phyloP scores from a whole-genome alignment of 495 filamentous ascomycete species.

The Neurospora discreta region DNA sequence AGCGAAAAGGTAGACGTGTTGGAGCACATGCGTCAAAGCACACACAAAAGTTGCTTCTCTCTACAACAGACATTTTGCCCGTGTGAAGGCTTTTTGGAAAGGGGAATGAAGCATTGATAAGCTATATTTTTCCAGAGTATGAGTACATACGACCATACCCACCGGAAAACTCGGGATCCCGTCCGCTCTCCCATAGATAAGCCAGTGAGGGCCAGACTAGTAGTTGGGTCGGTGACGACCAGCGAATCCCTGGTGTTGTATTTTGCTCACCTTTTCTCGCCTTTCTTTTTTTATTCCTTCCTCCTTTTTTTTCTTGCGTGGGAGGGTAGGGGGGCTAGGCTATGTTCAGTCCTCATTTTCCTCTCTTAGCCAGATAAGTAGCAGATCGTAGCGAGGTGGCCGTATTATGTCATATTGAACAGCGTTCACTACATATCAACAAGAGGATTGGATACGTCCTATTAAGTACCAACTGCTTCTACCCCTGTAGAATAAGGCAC shows the following conservation, averaged over 20 bases:
- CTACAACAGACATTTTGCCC: no score
- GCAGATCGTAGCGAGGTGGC: background rate
- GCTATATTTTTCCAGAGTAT: no score
- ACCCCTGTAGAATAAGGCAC: background rate
- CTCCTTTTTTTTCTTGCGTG: no score
- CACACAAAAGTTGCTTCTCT: no score
- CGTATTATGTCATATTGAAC: background rate
- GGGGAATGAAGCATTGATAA: no score
- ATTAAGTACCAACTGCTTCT: background rate
- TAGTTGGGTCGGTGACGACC: slow-evolving; percentile 40
- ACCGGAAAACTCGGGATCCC: slow-evolving; percentile 34
- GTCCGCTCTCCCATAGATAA: no score
- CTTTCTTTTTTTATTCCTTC: background rate
- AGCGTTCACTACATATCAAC: background rate
- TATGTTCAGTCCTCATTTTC: background rate
- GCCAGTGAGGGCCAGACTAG: slow-evolving; percentile 20
- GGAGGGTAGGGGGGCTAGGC: no score
- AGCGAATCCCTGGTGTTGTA: slow-evolving; percentile 20
- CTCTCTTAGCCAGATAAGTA: background rate
- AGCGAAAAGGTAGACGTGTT: no score
- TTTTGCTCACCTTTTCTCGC: background rate
- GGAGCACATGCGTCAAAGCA: no score
- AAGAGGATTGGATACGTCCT: background rate
- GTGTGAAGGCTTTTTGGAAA: no score
- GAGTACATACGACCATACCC: no score